These are phyloP conservation scores for Proliferodiscus dingleyae DNA, from an alignment of 2,329 filamentous ascomycete species.

Conservation along the genomic window DNA sequence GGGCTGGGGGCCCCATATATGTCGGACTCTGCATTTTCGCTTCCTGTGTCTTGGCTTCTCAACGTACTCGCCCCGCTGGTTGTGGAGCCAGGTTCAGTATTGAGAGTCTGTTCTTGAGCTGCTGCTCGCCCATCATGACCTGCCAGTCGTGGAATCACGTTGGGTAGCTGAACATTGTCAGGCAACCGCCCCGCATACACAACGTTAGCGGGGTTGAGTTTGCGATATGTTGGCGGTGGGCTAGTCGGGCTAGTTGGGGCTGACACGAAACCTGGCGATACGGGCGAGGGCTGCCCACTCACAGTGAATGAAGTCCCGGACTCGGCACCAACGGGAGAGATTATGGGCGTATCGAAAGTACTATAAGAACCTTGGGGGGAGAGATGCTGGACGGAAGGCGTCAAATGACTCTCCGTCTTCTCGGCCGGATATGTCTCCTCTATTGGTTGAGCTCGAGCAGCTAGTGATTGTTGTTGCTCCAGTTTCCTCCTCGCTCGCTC, in stretches of 20 bases:
- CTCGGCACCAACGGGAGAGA: conserved; percentile 14
- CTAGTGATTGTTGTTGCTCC: conserved; percentile 46
- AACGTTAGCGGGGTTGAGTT: conserved; percentile 47
- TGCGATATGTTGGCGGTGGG: conserved; percentile 24
- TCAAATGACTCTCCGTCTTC: conserved; percentile 27
- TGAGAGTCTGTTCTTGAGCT: conserved; percentile 7
- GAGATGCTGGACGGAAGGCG: conserved; percentile 31
- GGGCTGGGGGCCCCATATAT: conserved; percentile 10
- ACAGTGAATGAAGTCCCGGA: conserved; percentile 9
- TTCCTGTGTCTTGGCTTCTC: conserved; percentile 53
- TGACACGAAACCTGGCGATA: conserved; percentile 17
- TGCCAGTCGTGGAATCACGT: conserved; percentile 26
- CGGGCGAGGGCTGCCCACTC: conserved; percentile 17
- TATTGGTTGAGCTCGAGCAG: conserved; percentile 36
- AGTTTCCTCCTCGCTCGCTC: conserved; percentile 47
- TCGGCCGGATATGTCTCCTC: conserved; percentile 31
- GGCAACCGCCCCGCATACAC: conserved; percentile 53
- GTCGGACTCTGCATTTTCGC: conserved; percentile 38
- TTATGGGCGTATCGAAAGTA: conserved; percentile 14
- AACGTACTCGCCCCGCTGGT: conserved; percentile 42
- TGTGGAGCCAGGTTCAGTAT: conserved; percentile 25
- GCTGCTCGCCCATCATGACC: conserved; percentile 27
- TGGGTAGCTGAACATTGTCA: conserved; percentile 40
- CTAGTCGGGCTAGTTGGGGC: conserved; percentile 11
- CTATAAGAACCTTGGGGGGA: conserved; percentile 24